Percentiles rank a stretch among this genome's conserved stretches.
Conservation (phyloP, 495 filamentous ascomycete species). For the Penicillium diatomitis region DNA sequence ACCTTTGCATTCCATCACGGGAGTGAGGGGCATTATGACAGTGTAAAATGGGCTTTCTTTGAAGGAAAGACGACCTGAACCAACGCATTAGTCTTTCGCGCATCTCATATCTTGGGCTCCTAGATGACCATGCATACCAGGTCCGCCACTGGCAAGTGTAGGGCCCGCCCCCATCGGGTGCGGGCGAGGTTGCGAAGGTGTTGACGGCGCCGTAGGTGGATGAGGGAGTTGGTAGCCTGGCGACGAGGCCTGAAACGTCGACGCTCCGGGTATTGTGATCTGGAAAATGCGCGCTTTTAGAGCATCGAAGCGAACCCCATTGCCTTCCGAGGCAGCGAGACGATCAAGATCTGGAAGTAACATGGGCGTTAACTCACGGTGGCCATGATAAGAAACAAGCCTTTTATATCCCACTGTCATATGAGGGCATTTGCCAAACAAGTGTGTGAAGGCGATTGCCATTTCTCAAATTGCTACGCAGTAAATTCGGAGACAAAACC, state of each 20-base stretch:
- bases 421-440: no score
- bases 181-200: constrained; percentile 20
- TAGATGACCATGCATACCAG: no score
- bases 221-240: constrained; percentile 21
- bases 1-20: constrained; percentile 61
- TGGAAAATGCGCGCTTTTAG: constrained; percentile 24
- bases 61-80: constrained; percentile 40
- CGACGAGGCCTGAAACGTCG: constrained; percentile 14
- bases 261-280: constrained; percentile 21
- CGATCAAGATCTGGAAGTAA: constrained; percentile 25
- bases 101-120: no score
- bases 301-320: constrained; percentile 24
- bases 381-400: no score
- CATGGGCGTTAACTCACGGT: no score
- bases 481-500: no score
- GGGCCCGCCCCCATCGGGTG: constrained; percentile 8
- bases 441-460: no score
- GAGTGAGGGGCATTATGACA: constrained; percentile 49
- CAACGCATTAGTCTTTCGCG: constrained; percentile 8
- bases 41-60: constrained; percentile 75
- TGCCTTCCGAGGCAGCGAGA: constrained; percentile 22
- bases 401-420: no score
- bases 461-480: no score
- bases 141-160: no score
- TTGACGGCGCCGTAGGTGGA: constrained; percentile 13